Base-by-base conservation (phyloP, 495 filamentous ascomycete species). In the Lasiosphaeriaceae sp. region DNA sequence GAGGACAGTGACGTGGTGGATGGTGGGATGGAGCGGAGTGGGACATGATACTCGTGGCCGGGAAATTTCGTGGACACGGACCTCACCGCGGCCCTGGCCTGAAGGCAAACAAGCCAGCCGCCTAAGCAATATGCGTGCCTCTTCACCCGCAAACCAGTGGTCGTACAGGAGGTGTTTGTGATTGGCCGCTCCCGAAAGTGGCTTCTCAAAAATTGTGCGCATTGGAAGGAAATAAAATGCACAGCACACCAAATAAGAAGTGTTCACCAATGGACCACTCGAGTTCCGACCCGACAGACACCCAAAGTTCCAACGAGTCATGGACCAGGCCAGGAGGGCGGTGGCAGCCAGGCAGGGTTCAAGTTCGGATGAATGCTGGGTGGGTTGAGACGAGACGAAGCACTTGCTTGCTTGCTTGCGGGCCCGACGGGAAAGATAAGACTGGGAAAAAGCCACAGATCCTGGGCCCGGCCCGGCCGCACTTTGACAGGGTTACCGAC, bases 21-120 rank as follows among this genome's bases (percentile, higher is more conserved):
- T 43, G 39, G 39, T 14, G 39, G n/a, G 14, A 37, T 37, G 34
- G 14, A 43, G 14, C 5, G 8, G 39, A 43, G 14, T 43, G 39
- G 12, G 5, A 43, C n/a, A 16, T 43, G 47, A 11, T 21, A 53
- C 57, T 59, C 55, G 48, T 59, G 60, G 60, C 58, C 65, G 59
- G 65, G 60, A 56, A 68, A 64, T 68, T 66, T 60, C 47, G 22
- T 57, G 54, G 21, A 51, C 56, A 63, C 58, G 54, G 59, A 47
- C 59, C 63, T 58, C 57, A 46, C 59, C 49, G 55, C 50, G 58
- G 57, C 54, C 56, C 51, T 49, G 35, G 54, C 56, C 56, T 14
- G n/a, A n/a, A n/a, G n/a, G n/a, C n/a, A n/a, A n/a, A n/a, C n/a
- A n/a, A n/a, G n/a, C n/a, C n/a, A n/a, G n/a, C n/a, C n/a, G n/a